Evolutionary conservation across 257 asterid species (phyloP).

Genomic region (Jacaranda mimosifolia): DNA sequence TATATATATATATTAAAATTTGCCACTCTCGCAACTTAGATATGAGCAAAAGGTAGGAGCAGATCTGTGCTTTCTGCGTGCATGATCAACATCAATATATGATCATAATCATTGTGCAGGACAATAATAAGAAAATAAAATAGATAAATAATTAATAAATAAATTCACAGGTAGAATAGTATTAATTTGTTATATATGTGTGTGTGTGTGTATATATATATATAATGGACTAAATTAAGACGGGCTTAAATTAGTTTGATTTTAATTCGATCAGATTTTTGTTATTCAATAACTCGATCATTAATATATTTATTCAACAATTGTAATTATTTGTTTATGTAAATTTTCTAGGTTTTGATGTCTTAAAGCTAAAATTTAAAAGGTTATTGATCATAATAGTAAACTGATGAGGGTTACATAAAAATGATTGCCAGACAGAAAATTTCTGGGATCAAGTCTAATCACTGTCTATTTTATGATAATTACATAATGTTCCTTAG

Average conservation of each 20-base stretch:
- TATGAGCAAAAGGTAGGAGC: neutral
- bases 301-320: neutral
- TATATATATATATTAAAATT: neutral
- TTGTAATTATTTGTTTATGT: neutral
- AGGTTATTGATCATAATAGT: neutral
- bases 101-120: slow-evolving; percentile 9
- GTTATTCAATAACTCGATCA: too few relatives aligned
- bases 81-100: slow-evolving; percentile 10
- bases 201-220: too few relatives aligned
- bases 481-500: neutral
- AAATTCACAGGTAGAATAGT: neutral
- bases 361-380: neutral
- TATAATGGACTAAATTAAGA: too few relatives aligned
- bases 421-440: neutral
- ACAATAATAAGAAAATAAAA: neutral
- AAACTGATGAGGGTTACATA: neutral
- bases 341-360: neutral
- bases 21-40: neutral
- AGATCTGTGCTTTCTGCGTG: slow-evolving; percentile 28
- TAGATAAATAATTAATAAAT: neutral
- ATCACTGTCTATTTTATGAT: neutral
- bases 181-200: neutral
- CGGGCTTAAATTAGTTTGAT: too few relatives aligned
- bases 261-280: too few relatives aligned
- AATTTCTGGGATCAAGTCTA: neutral